Evolutionary conservation across 805 yeast genomes (phyloP), one percentile per base, ranked within the genome.

Genomic region (Lipomyces starkeyi): DNA sequence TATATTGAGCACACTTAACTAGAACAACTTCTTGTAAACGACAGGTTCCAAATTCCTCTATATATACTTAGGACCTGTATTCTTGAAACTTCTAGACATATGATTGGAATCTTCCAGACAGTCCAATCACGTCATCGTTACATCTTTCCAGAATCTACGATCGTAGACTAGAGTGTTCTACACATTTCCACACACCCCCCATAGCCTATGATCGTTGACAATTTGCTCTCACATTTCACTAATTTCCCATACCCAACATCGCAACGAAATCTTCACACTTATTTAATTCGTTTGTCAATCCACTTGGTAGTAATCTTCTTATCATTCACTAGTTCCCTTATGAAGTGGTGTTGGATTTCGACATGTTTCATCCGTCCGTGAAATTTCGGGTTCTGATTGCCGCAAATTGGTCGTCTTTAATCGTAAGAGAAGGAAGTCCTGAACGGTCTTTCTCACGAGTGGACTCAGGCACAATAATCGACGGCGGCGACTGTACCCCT

Each of bases 181-280:
- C n/a, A n/a, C n/a, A n/a, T n/a, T n/a, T n/a, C n/a, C n/a, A n/a
- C n/a, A n/a, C n/a, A n/a, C n/a, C n/a, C n/a, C n/a, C n/a, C n/a
- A n/a, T n/a, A n/a, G n/a, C 35, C 35, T 34, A 34, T 34, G 35
- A 34, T 34, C 4, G 35, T 34, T 34, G 35, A 34, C 35, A 34
- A 34, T 34, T 34, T n/a, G n/a, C n/a, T n/a, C n/a, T n/a, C n/a
- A n/a, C 35, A 34, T 8, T 5, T 5, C 53, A 47, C 53, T 47
- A 47, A 47, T 47, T 47, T 47, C 53, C 53, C 53, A 47, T 47
- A 47, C 53, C 53, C 53, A 47, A 47, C 53, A 47, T n/a, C 53
- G 53, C 22, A 47, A 47, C 53, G 53, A 47, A 47, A 47, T 47
- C n/a, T 47, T 20, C 53, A 47, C 3, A 47, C 53, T n/a, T n/a